Base-by-base conservation (phyloP, 352 stramenopile genomes). In the Phytophthora sansomeana region DNA sequence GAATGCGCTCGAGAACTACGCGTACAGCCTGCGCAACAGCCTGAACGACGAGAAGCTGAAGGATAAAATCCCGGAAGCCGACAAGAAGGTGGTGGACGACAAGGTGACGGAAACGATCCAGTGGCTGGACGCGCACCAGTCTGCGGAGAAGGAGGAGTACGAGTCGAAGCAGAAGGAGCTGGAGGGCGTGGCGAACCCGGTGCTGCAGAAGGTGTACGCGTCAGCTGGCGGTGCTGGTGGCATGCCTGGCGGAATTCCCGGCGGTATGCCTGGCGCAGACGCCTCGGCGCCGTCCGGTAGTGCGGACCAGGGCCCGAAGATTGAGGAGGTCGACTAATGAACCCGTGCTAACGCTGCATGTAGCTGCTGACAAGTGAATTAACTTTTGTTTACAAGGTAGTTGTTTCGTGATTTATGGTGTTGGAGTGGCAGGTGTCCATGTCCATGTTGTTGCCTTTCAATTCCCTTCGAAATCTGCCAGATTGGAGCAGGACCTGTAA, bases 101-200 rank as follows among this genome's bases (percentile, higher is more conserved):
- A 95, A 97, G 64, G 94, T 99, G 38, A 96, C 98, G 19, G 97
- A 99, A 74, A 92, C 90, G 21, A 88, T 99, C 60, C 95, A 99
- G 66, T 99, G 97, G 98, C 87, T 99, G 38, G 97, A 99, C 64
- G 91, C 97, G 41, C 96, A 99, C 50, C 75, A 93, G 74, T 83
- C 76, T 9, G 63, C 80, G 5, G 82, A 91, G 76, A 91, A 89
- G 73, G 79, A 90, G 55, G 81, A 97, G 68, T 97, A 88, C 67
- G 90, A 97, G 29, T 58, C 39, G 26, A 81, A 97, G 76, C 90
- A 97, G 78, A 97, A 98, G 74, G 89, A 97, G 76, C 76, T 97
- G 0, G 90, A 97, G 61, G 61, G 63, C 30, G 63, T 96, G 30
- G 90, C 83, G 3, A 97, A 96, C 64, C 90, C 87, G 9, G 95